Evolutionary conservation across 2,329 filamentous ascomycete species (phyloP).

Genomic region (Grosmannia clavigera): DNA sequence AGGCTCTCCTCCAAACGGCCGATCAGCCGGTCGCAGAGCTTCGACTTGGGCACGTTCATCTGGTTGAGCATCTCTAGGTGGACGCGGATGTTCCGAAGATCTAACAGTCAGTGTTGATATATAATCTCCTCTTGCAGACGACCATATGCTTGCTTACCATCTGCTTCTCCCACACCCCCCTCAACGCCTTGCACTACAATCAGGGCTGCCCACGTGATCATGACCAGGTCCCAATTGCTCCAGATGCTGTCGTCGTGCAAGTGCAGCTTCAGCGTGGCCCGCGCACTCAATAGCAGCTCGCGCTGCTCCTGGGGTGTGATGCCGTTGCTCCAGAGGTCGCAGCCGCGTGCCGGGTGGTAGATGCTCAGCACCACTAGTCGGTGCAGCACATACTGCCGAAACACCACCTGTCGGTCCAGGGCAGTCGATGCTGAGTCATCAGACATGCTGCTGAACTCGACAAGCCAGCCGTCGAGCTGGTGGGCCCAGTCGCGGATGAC

Average conservation of each 20-base stretch:
- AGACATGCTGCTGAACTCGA: constrained; percentile 6
- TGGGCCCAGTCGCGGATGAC: constrained; percentile 12
- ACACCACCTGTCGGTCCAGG: constrained; percentile 6
- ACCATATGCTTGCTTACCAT: background rate
- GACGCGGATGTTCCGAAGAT: constrained; percentile 8
- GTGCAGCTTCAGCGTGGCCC: constrained; percentile 11
- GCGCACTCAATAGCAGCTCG: constrained; percentile 9
- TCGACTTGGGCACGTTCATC: constrained; percentile 4
- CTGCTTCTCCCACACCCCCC: constrained; percentile 7
- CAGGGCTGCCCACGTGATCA: constrained; percentile 11
- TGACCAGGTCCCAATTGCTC: constrained; percentile 12
- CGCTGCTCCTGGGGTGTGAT: constrained; percentile 10
- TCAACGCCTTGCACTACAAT: constrained; percentile 10
- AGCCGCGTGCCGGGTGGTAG: constrained; percentile 12
- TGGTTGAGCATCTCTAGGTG: constrained; percentile 8
- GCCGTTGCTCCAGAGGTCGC: constrained; percentile 8
- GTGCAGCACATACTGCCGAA: constrained; percentile 11
- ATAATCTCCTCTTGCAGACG: no score
- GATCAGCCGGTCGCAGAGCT: constrained; percentile 5
- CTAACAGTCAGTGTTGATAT: background rate
- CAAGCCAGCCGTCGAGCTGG: constrained; percentile 11
- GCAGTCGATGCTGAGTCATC: background rate
- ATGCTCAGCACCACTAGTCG: constrained; percentile 10
- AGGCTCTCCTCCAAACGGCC: constrained; percentile 8
- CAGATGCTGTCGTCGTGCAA: constrained; percentile 10